Conservation (phyloP, 139 green algal genomes). For the Chlorella sorokiniana region DNA sequence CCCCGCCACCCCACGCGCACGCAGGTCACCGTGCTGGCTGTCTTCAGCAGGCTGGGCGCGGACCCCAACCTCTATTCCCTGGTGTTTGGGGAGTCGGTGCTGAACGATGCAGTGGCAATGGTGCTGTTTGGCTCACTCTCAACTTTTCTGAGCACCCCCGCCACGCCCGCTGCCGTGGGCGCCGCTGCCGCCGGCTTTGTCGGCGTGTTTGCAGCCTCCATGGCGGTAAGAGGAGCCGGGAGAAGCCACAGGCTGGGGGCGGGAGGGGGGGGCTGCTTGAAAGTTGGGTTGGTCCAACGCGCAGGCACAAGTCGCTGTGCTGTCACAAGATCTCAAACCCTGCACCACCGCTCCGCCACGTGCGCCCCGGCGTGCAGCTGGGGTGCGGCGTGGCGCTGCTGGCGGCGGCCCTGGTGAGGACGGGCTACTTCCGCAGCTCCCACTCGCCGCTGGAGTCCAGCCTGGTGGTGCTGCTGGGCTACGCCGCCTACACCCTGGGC, state of each 20-base stretch:
- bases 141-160: conserved; percentile 32
- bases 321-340: background rate
- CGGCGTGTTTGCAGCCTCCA: conserved; percentile 62
- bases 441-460: conserved; percentile 47
- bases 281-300: background rate
- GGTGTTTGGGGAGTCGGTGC: conserved; percentile 61
- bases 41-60: conserved; percentile 37
- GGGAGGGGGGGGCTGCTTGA: too few species aligned
- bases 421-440: conserved; percentile 25
- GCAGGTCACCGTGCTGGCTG: conserved; percentile 41
- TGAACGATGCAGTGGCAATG: conserved; percentile 80
- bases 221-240: too few species aligned
- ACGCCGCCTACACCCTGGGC: conserved; percentile 64
- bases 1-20: background rate
- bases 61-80: conserved; percentile 33
- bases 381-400: conserved; percentile 57
- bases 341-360: background rate
- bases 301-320: background rate
- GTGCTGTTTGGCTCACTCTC: conserved; percentile 66
- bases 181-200: conserved; percentile 52
- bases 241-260: too few species aligned
- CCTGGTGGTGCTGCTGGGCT: conserved; percentile 61
- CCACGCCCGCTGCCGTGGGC: conserved; percentile 38
- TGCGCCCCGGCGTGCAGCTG: background rate
- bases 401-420: conserved; percentile 46